A percentile compares a stretch with the other conserved stretches of the same genome.
These are phyloP conservation scores for Geotrichum restrictum DNA, from an alignment of 1,139 yeast species.

Conservation along the genomic window DNA sequence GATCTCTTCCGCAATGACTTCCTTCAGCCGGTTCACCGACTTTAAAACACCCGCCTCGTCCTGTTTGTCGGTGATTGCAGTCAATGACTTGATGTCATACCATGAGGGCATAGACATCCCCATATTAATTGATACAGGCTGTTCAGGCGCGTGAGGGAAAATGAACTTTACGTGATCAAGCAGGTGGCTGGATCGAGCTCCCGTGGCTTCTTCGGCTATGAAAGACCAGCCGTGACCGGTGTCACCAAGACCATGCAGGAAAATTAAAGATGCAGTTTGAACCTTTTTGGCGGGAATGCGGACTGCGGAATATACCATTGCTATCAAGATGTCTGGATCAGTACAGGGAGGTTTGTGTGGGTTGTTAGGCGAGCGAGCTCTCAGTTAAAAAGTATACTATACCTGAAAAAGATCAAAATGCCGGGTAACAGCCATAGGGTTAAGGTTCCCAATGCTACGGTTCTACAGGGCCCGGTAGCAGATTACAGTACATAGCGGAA, in stretches of 20 bases:
- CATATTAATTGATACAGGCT: slow-evolving; percentile 63
- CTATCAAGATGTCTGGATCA: neutral
- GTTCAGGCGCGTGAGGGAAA: slow-evolving; percentile 82
- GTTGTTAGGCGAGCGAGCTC: no score
- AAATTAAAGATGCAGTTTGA: slow-evolving; percentile 65
- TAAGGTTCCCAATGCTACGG: no score
- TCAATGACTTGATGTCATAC: slow-evolving; percentile 73
- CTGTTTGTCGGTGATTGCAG: slow-evolving; percentile 45
- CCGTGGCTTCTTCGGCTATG: slow-evolving; percentile 46
- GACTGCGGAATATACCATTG: slow-evolving; percentile 25
- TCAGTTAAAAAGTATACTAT: no score
- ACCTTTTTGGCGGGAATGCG: slow-evolving; percentile 26
- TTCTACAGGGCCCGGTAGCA: no score
- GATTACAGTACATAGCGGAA: no score
- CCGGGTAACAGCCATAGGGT: no score
- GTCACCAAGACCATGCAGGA: slow-evolving; percentile 91
- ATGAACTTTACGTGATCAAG: slow-evolving; percentile 66
- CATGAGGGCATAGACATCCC: slow-evolving; percentile 76
- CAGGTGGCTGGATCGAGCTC: slow-evolving; percentile 35
- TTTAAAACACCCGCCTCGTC: slow-evolving; percentile 64
- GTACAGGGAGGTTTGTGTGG: no score
- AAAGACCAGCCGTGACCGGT: slow-evolving; percentile 86
- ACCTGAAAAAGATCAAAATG: no score
- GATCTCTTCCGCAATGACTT: slow-evolving; percentile 59
- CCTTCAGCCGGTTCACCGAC: slow-evolving; percentile 52